phyloP scores from a whole-genome alignment of 2,329 filamentous ascomycete genomes.

The Colletotrichum tanaceti region DNA sequence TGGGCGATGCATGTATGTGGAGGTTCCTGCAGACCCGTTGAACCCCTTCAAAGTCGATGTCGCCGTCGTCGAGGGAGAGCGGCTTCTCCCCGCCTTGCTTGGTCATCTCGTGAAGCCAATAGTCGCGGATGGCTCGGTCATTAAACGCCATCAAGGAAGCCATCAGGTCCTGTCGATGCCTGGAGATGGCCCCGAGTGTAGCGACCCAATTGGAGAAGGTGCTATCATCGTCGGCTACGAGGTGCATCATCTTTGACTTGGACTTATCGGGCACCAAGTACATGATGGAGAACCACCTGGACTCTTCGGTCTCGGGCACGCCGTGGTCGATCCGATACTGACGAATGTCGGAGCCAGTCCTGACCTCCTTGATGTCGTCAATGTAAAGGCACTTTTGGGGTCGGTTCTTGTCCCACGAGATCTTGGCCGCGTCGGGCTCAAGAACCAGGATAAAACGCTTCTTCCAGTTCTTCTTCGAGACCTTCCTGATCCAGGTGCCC shows the following conservation, averaged over 20 bases:
- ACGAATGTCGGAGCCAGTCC: constrained; percentile 83
- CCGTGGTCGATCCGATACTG: constrained; percentile 90
- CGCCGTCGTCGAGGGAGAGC: constrained; percentile 69
- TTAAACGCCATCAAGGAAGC: constrained; percentile 87
- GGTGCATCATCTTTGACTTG: constrained; percentile 87
- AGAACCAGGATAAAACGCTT: constrained; percentile 79
- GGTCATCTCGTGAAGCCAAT: constrained; percentile 88
- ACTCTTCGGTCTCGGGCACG: constrained; percentile 73
- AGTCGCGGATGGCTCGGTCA: constrained; percentile 81
- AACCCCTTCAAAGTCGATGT: constrained; percentile 81
- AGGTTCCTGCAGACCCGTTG: constrained; percentile 87
- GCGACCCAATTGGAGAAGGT: constrained; percentile 83
- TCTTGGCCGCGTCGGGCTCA: constrained; percentile 85
- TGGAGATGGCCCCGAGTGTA: constrained; percentile 85
- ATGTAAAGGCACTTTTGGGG: constrained; percentile 90
- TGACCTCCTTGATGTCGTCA: constrained; percentile 93
- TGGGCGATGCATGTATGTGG: constrained; percentile 88
- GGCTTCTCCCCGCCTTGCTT: constrained; percentile 65
- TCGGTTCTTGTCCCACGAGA: constrained; percentile 85
- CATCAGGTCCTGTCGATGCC: constrained; percentile 90
- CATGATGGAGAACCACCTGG: constrained; percentile 88
- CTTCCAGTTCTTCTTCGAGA: constrained; percentile 83
- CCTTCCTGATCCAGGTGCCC: constrained; percentile 82
- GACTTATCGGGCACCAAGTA: constrained; percentile 83
- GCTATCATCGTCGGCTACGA: constrained; percentile 81